Percentiles rank a stretch among this genome's conserved stretches.
These are phyloP conservation scores for Lipomyces yamadae DNA, from an alignment of 805 yeast genomes.

Conservation along the genomic window DNA sequence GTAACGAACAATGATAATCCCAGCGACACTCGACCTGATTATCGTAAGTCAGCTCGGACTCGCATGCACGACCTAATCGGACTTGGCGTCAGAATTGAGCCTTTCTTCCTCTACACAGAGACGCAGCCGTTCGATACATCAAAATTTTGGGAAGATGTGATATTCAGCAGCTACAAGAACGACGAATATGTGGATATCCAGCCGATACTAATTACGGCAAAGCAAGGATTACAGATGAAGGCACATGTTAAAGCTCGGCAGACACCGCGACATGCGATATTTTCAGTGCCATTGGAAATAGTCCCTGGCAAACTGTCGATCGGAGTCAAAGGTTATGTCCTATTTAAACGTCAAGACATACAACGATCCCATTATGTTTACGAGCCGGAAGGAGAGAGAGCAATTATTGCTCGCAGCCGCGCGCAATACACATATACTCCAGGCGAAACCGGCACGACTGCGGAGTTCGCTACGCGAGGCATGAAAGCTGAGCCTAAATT, in stretches of 20 bases:
- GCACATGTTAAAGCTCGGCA: constrained; percentile 60
- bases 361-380: constrained; percentile 58
- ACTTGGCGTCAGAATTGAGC: constrained; percentile 58
- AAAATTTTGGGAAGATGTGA: constrained; percentile 56
- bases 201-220: constrained; percentile 35
- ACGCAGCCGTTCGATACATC: constrained; percentile 52
- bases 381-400: constrained; percentile 54
- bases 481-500: not conserved
- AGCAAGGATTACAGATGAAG: constrained; percentile 37
- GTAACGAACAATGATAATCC: constrained; percentile 81
- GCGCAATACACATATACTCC: not conserved
- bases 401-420: constrained; percentile 53
- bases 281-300: constrained; percentile 51
- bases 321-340: constrained; percentile 72
- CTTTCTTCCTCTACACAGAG: constrained; percentile 59
- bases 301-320: constrained; percentile 61
- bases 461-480: not conserved
- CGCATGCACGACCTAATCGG: constrained; percentile 65
- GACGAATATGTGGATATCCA: constrained; percentile 16
- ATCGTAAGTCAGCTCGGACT: constrained; percentile 56
- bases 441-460: constrained; percentile 6
- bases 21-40: constrained; percentile 49
- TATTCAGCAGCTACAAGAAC: constrained; percentile 14
- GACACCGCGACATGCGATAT: constrained; percentile 66
- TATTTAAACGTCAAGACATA: constrained; percentile 60